Conservation (phyloP, 805 yeast genomes). For the Brettanomyces custersianus region DNA sequence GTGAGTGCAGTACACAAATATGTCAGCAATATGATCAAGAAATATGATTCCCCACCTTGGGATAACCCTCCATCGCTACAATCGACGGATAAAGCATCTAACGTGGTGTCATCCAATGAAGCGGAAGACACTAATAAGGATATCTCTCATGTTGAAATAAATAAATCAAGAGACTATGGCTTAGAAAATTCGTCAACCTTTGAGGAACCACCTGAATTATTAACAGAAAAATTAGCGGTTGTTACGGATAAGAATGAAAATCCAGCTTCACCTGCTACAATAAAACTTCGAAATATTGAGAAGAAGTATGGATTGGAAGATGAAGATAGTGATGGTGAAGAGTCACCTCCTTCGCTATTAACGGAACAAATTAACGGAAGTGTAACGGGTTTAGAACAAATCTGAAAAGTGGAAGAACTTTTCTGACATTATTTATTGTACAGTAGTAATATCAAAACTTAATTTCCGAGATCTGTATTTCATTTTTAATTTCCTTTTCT, state of each 20-base stretch:
- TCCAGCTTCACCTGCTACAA: background rate
- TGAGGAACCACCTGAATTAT: slow-evolving; percentile 7
- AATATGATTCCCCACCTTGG: slow-evolving; percentile 27
- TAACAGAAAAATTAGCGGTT: slow-evolving; percentile 1
- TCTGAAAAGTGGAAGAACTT: too few species aligned
- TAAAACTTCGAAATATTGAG: slow-evolving; percentile 2
- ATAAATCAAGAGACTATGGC: slow-evolving; percentile 1
- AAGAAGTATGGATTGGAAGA: slow-evolving; percentile 3
- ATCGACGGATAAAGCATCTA: slow-evolving; percentile 16
- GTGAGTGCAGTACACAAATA: slow-evolving; percentile 3
- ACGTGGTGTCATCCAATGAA: slow-evolving; percentile 1
- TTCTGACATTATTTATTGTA: too few species aligned
- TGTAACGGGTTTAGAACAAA: too few species aligned
- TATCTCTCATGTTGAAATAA: background rate
- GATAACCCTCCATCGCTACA: slow-evolving; percentile 23
- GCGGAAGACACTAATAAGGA: background rate
- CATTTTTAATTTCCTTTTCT: too few species aligned
- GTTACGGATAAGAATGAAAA: background rate
- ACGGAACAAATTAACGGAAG: too few species aligned
- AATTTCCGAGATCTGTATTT: too few species aligned
- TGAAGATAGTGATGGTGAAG: slow-evolving; percentile 6
- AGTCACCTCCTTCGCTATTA: slow-evolving; percentile 2
- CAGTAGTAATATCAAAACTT: too few species aligned
- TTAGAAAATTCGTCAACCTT: slow-evolving; percentile 5
- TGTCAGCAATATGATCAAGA: slow-evolving; percentile 9